These are phyloP conservation scores for Rhodamnia argentea DNA, from an alignment of 345 rosid species.

Conservation along the genomic window DNA sequence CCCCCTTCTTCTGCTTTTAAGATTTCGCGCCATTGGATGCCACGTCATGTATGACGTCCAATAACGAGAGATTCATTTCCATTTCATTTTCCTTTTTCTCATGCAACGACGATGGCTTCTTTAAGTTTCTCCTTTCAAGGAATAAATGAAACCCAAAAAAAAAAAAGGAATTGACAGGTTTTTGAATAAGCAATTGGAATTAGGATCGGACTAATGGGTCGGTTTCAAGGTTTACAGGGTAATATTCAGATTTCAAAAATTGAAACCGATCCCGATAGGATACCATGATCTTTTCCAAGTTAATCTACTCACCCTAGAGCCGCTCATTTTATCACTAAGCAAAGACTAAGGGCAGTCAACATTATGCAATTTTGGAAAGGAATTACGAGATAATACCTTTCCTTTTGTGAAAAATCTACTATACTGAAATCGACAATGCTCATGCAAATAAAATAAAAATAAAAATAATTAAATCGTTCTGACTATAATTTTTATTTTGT, in stretches of 20 bases:
- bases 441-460: neutral
- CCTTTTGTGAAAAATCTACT: neutral
- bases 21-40: neutral
- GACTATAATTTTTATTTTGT: neutral
- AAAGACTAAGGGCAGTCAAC: neutral
- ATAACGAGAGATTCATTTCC: too few relatives aligned
- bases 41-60: neutral
- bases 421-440: neutral
- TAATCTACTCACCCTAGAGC: accelerated
- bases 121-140: neutral
- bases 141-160: neutral
- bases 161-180: neutral
- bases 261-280: accelerated
- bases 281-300: neutral
- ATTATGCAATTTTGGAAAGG: neutral
- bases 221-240: too few relatives aligned
- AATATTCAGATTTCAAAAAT: neutral
- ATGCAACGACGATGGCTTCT: too few relatives aligned
- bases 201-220: neutral
- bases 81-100: too few relatives aligned
- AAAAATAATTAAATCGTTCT: neutral
- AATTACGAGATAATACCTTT: neutral
- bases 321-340: neutral
- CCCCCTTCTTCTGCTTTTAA: neutral
- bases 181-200: neutral